Evolutionary conservation across 2,329 filamentous ascomycete species (phyloP).

Genomic region (Drechslerella dactyloides): DNA sequence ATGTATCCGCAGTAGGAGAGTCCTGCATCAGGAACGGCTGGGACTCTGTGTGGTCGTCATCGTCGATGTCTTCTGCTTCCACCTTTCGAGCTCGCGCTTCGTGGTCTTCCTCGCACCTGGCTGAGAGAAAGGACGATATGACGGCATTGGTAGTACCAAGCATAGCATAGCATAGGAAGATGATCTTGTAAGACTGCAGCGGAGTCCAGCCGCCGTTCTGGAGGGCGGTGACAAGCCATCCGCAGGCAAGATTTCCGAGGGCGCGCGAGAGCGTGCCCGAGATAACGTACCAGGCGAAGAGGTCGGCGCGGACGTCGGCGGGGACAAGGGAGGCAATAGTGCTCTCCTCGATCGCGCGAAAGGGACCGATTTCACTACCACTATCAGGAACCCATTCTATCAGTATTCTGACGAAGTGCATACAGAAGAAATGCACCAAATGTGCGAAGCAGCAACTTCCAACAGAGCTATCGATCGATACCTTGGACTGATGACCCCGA

Average conservation of each 20-base stretch:
- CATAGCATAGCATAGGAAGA: slow-evolving; percentile 66
- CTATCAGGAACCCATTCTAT: slow-evolving; percentile 54
- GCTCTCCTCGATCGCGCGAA: slow-evolving; percentile 69
- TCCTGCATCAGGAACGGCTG: slow-evolving; percentile 31
- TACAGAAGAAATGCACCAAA: not conserved
- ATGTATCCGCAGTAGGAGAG: not conserved
- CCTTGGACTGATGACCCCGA: slow-evolving; percentile 68
- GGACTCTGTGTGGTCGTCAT: slow-evolving; percentile 12
- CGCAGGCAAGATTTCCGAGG: slow-evolving; percentile 66
- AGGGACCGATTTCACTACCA: slow-evolving; percentile 70
- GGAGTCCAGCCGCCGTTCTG: slow-evolving; percentile 61
- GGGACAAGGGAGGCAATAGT: slow-evolving; percentile 66
- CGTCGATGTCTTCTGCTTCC: not conserved
- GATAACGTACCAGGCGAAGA: slow-evolving; percentile 70
- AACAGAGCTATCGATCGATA: slow-evolving; percentile 41
- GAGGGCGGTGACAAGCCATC: slow-evolving; percentile 66
- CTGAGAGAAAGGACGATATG: slow-evolving; percentile 61
- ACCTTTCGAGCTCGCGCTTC: slow-evolving; percentile 24
- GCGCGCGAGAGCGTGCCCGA: slow-evolving; percentile 68
- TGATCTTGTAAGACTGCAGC: slow-evolving; percentile 64
- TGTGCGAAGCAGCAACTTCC: too few relatives aligned
- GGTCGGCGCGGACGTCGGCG: slow-evolving; percentile 61
- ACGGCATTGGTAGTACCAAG: slow-evolving; percentile 65
- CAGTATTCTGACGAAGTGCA: not conserved
- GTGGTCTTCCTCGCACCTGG: slow-evolving; percentile 60